phyloP scores from a whole-genome alignment of 148 eudicot genomes.

The Dianthus caryophyllus region DNA sequence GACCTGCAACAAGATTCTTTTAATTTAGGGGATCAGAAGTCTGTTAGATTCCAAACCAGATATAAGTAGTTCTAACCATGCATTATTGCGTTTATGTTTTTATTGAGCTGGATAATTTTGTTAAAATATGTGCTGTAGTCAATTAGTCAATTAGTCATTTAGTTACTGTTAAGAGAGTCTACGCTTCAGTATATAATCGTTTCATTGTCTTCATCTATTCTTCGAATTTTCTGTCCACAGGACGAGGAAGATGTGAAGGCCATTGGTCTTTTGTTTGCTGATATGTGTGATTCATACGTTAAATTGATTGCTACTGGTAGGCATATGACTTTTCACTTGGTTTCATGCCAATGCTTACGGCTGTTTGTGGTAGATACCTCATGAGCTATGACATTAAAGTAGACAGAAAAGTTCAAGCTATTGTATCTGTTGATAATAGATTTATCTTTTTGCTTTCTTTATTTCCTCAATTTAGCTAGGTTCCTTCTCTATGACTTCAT shows the following conservation, averaged over 20 bases:
- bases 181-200: background rate
- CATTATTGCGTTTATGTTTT: background rate
- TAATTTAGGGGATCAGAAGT: no score
- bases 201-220: background rate
- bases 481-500: background rate
- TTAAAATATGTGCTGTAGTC: background rate
- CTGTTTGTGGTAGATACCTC: slow-evolving; percentile 13
- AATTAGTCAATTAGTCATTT: no score
- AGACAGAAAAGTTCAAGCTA: background rate
- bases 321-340: slow-evolving; percentile 13
- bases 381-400: background rate
- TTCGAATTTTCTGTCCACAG: slow-evolving; percentile 10
- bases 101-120: background rate
- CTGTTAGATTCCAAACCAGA: background rate
- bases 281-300: slow-evolving; percentile 96
- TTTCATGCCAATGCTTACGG: slow-evolving; percentile 4
- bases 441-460: background rate
- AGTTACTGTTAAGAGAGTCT: background rate
- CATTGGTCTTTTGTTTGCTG: slow-evolving; percentile 96
- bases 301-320: slow-evolving; percentile 93
- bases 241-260: slow-evolving; percentile 94
- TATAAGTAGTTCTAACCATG: background rate
- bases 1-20: no score
- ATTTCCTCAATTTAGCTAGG: slow-evolving; percentile 4
- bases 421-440: background rate